Evolutionary conservation across 768 basidiomycete species (phyloP).

Genomic region (Hortiboletus campestris): DNA sequence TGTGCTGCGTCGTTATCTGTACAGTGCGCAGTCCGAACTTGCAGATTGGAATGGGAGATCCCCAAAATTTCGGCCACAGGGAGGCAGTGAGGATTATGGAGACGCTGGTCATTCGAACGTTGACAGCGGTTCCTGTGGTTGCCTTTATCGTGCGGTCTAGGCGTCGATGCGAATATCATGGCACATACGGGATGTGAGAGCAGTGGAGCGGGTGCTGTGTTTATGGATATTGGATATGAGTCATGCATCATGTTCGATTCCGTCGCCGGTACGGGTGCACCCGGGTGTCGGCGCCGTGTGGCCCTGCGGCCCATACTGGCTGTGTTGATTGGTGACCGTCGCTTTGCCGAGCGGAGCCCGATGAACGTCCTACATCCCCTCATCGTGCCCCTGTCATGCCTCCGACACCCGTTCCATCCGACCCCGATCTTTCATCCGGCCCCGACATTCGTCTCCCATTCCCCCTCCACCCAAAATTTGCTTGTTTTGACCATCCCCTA

Average conservation of each 20-base stretch:
- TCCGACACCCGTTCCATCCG: slow-evolving; percentile 1
- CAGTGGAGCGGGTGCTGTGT: background rate
- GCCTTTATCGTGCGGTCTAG: background rate
- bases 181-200: background rate
- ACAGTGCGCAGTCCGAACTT: background rate
- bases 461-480: background rate
- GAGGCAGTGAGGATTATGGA: background rate
- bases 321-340: background rate
- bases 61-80: background rate
- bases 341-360: background rate
- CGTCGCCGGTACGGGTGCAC: background rate
- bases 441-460: background rate
- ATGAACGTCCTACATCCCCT: background rate
- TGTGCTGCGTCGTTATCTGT: background rate
- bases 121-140: background rate
- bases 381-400: background rate
- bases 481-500: too few relatives aligned
- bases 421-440: background rate
- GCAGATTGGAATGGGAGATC: background rate
- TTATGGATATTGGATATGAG: slow-evolving; percentile 1
- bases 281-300: background rate
- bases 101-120: background rate
- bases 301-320: background rate
- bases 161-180: background rate
- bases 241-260: background rate